Evolutionary conservation across 2,329 filamentous ascomycete species (phyloP), one percentile per base, ranked within the genome.

Genomic region (Tolypocladium album): DNA sequence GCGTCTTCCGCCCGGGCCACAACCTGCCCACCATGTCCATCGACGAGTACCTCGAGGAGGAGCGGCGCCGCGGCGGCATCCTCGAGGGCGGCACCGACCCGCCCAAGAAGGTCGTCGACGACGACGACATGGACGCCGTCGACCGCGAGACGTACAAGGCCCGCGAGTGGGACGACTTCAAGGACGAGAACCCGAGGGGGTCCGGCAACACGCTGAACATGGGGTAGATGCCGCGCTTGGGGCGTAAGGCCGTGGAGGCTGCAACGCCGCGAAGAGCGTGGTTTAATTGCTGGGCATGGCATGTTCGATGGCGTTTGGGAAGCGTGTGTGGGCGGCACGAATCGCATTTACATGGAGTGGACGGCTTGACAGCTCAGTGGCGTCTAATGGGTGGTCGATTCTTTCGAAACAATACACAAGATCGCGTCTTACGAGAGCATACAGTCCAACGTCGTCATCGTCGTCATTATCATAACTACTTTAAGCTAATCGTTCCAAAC

Each of bases 21-120:
- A 97, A 90, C 74, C 77, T 99, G 61, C 94, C 94, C 0, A 97
- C 94, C 3, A 97, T 99, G 94, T 90, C 86, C 1, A 97, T 99
- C 63, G 94, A 99, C 67, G 94, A 99, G 76, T 99, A 97, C 70
- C 79, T 99, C 20, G 94, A 95, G 58, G 93, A 97, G 74, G 94
- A 97, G 77, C 83, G 83, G 69, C 82, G 84, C 65, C 80, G 89
- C 63, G 94, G 94, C 20, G 90, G 90, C 24, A 92, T 99, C 61
- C 90, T 97, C 59, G 89, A 97, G 70, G 94, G 92, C 42, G 92
- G 92, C 38, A 92, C 92, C 22, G 89, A 89, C 67, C 84, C 88
- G 64, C 76, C 84, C 34, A 79, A 81, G 64, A 83, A 86, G 1
- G 87, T 91, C 71, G 83, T 89, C 7, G 89, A 99, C 70, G 94